phyloP scores from a whole-genome alignment of 163 green algal species.

The Scenedesmus sp. region DNA sequence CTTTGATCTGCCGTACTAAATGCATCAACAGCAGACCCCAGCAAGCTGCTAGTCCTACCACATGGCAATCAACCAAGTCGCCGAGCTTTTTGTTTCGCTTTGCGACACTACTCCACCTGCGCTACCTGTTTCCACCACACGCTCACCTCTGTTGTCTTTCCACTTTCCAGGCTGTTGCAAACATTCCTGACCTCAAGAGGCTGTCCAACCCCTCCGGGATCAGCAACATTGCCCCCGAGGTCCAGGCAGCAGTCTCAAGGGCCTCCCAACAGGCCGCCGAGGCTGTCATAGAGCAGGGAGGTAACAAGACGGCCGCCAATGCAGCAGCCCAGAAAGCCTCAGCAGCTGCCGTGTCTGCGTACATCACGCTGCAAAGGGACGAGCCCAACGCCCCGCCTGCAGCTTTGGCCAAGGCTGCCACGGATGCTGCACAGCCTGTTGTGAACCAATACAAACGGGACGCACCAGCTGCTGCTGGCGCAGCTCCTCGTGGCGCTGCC shows the following conservation, averaged over 20 bases:
- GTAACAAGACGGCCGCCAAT: conserved; percentile 48
- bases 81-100: too few relatives aligned
- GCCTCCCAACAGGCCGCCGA: conserved; percentile 38
- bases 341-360: conserved; percentile 29
- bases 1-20: too few relatives aligned
- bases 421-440: conserved; percentile 21
- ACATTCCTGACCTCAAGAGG: conserved; percentile 23
- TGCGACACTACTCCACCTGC: background rate
- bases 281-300: conserved; percentile 42
- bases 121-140: background rate
- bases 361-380: conserved; percentile 33
- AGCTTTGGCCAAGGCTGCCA: background rate
- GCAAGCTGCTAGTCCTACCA: too few relatives aligned
- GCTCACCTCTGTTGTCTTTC: background rate
- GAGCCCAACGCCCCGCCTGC: conserved; percentile 22
- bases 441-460: conserved; percentile 33
- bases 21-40: too few relatives aligned
- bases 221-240: background rate
- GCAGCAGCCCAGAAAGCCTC: conserved; percentile 38
- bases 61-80: too few relatives aligned
- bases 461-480: background rate
- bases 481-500: background rate
- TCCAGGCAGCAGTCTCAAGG: conserved; percentile 24
- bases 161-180: background rate
- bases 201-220: conserved; percentile 38